phyloP scores from a whole-genome alignment of 345 rosid genomes.

The Populus nigra region DNA sequence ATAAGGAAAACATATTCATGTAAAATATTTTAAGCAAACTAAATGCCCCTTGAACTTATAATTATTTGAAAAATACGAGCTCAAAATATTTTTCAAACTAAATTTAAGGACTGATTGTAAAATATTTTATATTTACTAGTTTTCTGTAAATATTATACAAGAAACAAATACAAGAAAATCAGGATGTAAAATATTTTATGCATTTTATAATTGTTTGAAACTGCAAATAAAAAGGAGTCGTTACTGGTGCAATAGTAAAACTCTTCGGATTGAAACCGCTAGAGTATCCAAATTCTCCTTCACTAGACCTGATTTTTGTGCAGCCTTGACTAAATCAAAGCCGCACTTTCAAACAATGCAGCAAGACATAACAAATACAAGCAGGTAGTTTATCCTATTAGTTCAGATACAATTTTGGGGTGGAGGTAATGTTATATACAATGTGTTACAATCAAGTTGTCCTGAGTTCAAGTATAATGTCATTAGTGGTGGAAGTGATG shows the following conservation, averaged over 20 bases:
- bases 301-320: not conserved
- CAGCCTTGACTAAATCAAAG: not conserved
- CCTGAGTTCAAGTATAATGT: not conserved
- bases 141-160: no score
- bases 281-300: not conserved
- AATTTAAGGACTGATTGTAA: no score
- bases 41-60: no score
- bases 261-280: not conserved
- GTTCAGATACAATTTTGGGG: not conserved
- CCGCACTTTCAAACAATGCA: not conserved
- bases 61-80: no score
- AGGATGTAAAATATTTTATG: no score
- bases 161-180: no score
- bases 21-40: no score
- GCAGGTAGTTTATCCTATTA: not conserved
- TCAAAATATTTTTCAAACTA: no score
- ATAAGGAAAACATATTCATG: no score
- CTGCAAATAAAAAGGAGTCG: not conserved
- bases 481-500: not conserved
- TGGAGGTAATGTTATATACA: not conserved
- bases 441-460: not conserved
- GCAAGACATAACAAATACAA: not conserved
- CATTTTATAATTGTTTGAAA: not conserved
- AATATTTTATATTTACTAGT: no score
- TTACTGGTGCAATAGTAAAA: not conserved